These are phyloP conservation scores for Claviceps pusilla DNA, from an alignment of 2,329 filamentous ascomycete species.

Conservation along the genomic window DNA sequence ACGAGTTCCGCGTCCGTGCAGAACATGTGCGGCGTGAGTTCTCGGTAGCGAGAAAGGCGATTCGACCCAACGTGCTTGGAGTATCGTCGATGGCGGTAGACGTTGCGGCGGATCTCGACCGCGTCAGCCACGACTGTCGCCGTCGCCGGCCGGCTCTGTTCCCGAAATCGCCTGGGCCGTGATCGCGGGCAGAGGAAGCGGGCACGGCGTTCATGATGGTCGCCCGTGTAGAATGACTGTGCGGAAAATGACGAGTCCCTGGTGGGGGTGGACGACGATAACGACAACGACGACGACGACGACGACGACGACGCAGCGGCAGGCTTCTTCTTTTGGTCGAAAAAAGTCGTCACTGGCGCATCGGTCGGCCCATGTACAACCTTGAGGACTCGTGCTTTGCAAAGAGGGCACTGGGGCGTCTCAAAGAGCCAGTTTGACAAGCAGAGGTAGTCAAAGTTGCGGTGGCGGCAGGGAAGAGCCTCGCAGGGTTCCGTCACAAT, in stretches of 20 bases:
- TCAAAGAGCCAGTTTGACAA: slow-evolving; percentile 68
- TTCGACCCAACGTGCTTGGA: slow-evolving; percentile 76
- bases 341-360: slow-evolving; percentile 32
- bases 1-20: slow-evolving; percentile 49
- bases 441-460: slow-evolving; percentile 73
- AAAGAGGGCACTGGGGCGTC: slow-evolving; percentile 62
- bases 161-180: slow-evolving; percentile 1
- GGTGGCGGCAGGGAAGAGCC: slow-evolving; percentile 63
- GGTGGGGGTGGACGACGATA: background rate
- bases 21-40: slow-evolving; percentile 55
- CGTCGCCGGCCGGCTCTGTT: background rate
- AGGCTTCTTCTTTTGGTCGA: slow-evolving; percentile 28
- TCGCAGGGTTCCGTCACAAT: slow-evolving; percentile 55
- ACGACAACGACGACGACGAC: background rate
- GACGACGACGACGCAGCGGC: background rate
- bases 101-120: slow-evolving; percentile 42
- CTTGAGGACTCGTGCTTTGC: slow-evolving; percentile 40
- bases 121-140: slow-evolving; percentile 3
- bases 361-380: slow-evolving; percentile 50
- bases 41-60: slow-evolving; percentile 57
- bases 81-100: slow-evolving; percentile 60
- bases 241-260: background rate
- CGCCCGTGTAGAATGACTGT: background rate
- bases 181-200: background rate
- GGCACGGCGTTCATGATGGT: background rate